Conservation (phyloP, 164 flowering plant species). For the Hamamelis virginiana region DNA sequence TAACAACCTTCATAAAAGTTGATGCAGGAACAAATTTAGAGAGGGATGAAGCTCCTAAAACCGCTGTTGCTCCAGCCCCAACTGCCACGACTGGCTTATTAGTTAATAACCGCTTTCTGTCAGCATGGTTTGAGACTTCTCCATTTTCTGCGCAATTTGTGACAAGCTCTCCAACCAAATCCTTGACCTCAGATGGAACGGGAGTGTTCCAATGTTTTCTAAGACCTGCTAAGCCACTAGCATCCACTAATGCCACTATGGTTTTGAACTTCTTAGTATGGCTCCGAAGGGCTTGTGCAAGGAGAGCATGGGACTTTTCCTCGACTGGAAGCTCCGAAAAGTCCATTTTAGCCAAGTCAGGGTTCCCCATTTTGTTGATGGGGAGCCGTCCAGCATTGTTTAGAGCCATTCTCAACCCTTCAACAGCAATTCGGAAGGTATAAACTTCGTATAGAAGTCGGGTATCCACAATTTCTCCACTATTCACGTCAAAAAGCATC, state of each 20-base stretch:
- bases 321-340: conserved; percentile 60
- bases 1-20: conserved; percentile 53
- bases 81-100: conserved; percentile 77
- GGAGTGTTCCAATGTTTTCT: conserved; percentile 80
- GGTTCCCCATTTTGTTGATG: conserved; percentile 19
- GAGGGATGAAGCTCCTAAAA: conserved; percentile 75
- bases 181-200: conserved; percentile 65
- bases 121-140: conserved; percentile 22
- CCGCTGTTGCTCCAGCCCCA: conserved; percentile 93
- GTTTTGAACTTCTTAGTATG: conserved; percentile 67
- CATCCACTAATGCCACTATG: conserved; percentile 84
- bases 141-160: conserved; percentile 31
- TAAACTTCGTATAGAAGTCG: conserved; percentile 57
- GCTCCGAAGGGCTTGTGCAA: conserved; percentile 67
- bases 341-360: conserved; percentile 18
- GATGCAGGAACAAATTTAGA: conserved; percentile 72
- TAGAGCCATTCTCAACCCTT: conserved; percentile 72
- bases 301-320: conserved; percentile 68
- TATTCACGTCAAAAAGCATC: conserved; percentile 65
- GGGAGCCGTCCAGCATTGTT: conserved; percentile 63
- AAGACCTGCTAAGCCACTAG: conserved; percentile 66
- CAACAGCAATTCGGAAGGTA: conserved; percentile 74
- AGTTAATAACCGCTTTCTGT: conserved; percentile 36
- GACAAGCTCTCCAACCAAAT: conserved; percentile 49
- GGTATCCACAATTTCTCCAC: conserved; percentile 60